Evolutionary conservation across 2,329 filamentous ascomycete genomes (phyloP).

Genomic region (Cyphellophora attinorum): DNA sequence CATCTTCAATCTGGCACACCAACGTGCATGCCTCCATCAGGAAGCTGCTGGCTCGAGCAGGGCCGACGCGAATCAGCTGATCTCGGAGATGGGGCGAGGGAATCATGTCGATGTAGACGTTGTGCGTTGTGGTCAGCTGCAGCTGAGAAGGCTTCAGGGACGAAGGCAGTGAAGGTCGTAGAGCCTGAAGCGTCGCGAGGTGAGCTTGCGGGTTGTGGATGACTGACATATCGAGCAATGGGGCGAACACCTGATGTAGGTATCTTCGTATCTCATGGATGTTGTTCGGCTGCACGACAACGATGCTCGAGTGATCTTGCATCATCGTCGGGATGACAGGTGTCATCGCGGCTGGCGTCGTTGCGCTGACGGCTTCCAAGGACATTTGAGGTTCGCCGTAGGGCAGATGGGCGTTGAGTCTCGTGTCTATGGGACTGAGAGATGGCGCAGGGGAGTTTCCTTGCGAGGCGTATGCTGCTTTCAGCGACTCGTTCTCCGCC

Average conservation of each 20-base stretch:
- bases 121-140: slow-evolving; percentile 31
- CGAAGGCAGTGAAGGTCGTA: slow-evolving; percentile 24
- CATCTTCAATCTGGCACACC: slow-evolving; percentile 26
- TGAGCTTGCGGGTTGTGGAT: slow-evolving; percentile 26
- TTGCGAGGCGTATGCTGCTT: slow-evolving; percentile 25
- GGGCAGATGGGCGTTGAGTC: slow-evolving; percentile 14
- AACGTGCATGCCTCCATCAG: slow-evolving; percentile 28
- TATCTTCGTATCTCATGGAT: slow-evolving; percentile 25
- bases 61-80: slow-evolving; percentile 24
- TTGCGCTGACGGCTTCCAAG: slow-evolving; percentile 7
- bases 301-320: slow-evolving; percentile 11
- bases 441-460: slow-evolving; percentile 20
- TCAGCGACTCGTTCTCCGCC: slow-evolving; percentile 31
- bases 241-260: slow-evolving; percentile 26
- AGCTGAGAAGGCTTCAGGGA: slow-evolving; percentile 28
- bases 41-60: slow-evolving; percentile 28
- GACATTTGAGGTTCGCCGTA: slow-evolving; percentile 13
- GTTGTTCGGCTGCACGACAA: slow-evolving; percentile 25
- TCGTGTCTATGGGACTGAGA: slow-evolving; percentile 15
- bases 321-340: slow-evolving; percentile 9
- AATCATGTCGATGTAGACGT: slow-evolving; percentile 33
- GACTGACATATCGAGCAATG: slow-evolving; percentile 26
- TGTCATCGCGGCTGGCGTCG: slow-evolving; percentile 5
- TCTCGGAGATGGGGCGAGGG: slow-evolving; percentile 31
- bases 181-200: slow-evolving; percentile 20